These are phyloP conservation scores for Fusarium euwallaceae DNA, from an alignment of 2,329 filamentous ascomycete species.

Conservation along the genomic window DNA sequence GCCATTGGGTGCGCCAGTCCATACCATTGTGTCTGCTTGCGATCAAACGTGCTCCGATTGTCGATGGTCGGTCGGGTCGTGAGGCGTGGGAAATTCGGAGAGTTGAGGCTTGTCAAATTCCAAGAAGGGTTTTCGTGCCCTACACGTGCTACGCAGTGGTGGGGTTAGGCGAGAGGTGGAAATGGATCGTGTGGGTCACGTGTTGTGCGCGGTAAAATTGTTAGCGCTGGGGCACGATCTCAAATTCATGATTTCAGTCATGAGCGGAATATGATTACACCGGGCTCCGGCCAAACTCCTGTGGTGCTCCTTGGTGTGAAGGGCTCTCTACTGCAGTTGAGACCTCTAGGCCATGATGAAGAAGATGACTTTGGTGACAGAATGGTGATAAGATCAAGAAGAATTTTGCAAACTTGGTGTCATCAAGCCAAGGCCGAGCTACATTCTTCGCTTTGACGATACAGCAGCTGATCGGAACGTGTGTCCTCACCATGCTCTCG, in stretches of 20 bases:
- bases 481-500: conserved; percentile 6
- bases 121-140: conserved; percentile 59
- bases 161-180: conserved; percentile 44
- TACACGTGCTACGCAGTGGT: conserved; percentile 53
- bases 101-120: conserved; percentile 57
- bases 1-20: conserved; percentile 44
- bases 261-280: conserved; percentile 24
- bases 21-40: conserved; percentile 69
- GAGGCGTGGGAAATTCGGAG: conserved; percentile 56
- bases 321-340: too few relatives aligned
- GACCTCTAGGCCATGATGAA: too few relatives aligned
- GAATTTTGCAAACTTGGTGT: neutral
- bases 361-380: too few relatives aligned
- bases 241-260: conserved; percentile 4
- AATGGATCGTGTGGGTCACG: conserved; percentile 43
- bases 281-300: neutral
- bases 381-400: too few relatives aligned
- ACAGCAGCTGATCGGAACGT: neutral
- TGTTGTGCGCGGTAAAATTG: conserved; percentile 10
- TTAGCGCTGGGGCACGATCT: neutral
- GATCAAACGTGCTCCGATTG: conserved; percentile 63
- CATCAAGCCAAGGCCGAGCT: neutral
- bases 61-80: conserved; percentile 56
- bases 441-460: neutral
- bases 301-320: too few relatives aligned